phyloP scores from a whole-genome alignment of 2,329 filamentous ascomycete genomes.

The Emmonsiellopsis sp. region DNA sequence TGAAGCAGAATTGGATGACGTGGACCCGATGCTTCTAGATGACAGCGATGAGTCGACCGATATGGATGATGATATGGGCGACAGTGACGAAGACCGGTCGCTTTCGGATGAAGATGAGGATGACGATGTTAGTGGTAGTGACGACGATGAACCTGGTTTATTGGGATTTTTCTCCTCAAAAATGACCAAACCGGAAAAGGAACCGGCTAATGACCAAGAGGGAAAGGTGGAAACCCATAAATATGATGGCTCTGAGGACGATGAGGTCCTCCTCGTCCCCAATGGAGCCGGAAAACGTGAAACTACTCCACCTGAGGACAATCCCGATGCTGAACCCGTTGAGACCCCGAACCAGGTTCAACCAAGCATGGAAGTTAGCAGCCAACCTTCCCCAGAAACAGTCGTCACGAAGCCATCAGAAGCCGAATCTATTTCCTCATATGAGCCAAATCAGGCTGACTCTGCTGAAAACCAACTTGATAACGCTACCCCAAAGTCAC shows the following conservation, averaged over 20 bases:
- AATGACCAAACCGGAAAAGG: constrained; percentile 19
- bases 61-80: constrained; percentile 41
- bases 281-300: constrained; percentile 24
- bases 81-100: constrained; percentile 27
- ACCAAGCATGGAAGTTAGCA: constrained; percentile 27
- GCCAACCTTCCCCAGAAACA: constrained; percentile 35
- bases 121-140: constrained; percentile 33
- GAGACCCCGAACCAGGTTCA: constrained; percentile 16
- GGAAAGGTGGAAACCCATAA: constrained; percentile 17
- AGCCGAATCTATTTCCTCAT: constrained; percentile 35
- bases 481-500: constrained; percentile 28
- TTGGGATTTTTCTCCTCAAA: constrained; percentile 41
- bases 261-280: constrained; percentile 28
- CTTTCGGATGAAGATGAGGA: constrained; percentile 38
- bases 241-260: constrained; percentile 22
- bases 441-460: constrained; percentile 25
- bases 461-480: constrained; percentile 18
- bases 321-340: background rate
- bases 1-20: constrained; percentile 26
- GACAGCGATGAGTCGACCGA: constrained; percentile 37
- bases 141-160: constrained; percentile 38
- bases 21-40: constrained; percentile 37
- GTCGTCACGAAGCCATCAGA: constrained; percentile 37
- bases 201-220: constrained; percentile 16
- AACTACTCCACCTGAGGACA: background rate